phyloP scores from a whole-genome alignment of 495 filamentous ascomycete species.

The Thermochaetoides thermophila region DNA sequence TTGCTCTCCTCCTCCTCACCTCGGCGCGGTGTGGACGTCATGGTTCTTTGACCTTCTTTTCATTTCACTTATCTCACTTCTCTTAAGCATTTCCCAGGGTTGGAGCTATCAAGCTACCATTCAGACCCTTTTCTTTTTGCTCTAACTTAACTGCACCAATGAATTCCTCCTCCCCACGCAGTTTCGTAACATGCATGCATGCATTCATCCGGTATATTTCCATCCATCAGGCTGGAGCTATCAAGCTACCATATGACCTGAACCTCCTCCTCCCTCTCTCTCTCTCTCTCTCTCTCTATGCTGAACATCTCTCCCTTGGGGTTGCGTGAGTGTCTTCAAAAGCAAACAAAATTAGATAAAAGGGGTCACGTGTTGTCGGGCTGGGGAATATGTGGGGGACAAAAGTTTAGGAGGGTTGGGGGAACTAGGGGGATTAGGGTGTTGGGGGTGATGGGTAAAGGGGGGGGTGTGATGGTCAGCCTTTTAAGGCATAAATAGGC shows the following conservation, averaged over 20 bases:
- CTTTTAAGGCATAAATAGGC: constrained; percentile 12
- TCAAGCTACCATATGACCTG: constrained; percentile 36
- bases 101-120: constrained; percentile 41
- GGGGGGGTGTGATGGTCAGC: no score
- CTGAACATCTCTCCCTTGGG: constrained; percentile 4
- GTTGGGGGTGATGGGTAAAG: constrained; percentile 3
- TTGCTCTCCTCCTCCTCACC: no score
- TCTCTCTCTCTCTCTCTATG: constrained; percentile 16
- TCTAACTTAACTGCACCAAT: no score
- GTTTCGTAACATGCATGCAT: constrained; percentile 2
- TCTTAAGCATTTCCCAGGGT: constrained; percentile 18
- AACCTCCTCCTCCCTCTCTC: no score
- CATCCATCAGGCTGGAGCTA: constrained; percentile 34
- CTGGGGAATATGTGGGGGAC: no score
- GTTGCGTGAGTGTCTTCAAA: constrained; percentile 17
- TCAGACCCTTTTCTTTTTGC: constrained; percentile 20
- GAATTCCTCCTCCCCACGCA: no score
- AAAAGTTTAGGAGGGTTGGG: no score
- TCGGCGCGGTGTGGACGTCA: no score
- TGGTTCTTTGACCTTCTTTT: no score
- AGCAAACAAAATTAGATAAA: constrained; percentile 31
- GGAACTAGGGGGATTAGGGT: constrained; percentile 4
- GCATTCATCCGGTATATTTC: constrained; percentile 6
- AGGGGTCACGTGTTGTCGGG: constrained; percentile 17
- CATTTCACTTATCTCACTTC: not conserved